Evolutionary conservation across 257 asterid species (phyloP).

Genomic region (Solanum appendiculatum): DNA sequence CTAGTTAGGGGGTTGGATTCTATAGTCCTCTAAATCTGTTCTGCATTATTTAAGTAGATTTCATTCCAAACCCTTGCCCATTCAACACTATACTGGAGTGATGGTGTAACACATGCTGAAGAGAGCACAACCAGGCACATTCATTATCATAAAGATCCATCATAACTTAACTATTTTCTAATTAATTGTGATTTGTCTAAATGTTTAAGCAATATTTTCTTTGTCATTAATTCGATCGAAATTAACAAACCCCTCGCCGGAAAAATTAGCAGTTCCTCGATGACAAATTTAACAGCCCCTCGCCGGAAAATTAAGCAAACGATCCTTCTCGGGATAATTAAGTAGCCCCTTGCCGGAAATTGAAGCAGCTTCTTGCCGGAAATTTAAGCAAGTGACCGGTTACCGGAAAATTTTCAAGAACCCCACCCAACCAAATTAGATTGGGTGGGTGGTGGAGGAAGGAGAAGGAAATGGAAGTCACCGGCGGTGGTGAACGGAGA

Average conservation of each 20-base stretch:
- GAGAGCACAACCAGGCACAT: neutral
- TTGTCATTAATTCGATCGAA: no score
- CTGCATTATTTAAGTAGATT: neutral
- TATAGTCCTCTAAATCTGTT: neutral
- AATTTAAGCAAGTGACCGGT: neutral
- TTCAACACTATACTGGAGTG: neutral
- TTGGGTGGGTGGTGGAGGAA: neutral
- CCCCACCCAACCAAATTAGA: neutral
- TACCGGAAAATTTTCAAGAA: neutral
- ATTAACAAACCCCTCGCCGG: no score
- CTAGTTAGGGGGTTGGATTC: neutral
- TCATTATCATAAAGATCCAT: neutral
- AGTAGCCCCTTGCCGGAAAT: neutral
- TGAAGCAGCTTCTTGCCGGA: neutral
- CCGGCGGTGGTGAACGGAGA: neutral
- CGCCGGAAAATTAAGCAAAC: no score
- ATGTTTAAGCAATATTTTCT: no score
- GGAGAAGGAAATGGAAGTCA: neutral
- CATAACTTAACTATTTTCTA: neutral
- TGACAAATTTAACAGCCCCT: no score
- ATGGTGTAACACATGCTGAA: neutral
- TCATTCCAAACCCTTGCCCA: neutral
- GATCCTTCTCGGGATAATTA: no score
- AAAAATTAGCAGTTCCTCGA: no score
- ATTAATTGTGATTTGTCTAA: no score